phyloP scores from a whole-genome alignment of 495 filamentous ascomycete species.

The Podospora conica region DNA sequence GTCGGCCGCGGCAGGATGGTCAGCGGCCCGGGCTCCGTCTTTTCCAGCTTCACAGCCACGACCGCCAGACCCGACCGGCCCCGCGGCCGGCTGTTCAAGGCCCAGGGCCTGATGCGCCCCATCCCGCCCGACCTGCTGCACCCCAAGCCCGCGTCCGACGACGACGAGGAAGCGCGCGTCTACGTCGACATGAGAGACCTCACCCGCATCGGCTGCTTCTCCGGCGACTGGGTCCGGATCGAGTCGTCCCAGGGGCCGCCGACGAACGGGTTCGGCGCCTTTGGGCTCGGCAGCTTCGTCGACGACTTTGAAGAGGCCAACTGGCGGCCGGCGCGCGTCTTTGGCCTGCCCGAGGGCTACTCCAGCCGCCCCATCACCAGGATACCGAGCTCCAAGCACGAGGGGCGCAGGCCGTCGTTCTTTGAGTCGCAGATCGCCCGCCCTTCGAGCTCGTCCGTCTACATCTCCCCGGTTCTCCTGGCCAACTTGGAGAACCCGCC shows the following conservation, averaged over 20 bases:
- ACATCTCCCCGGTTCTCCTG: slow-evolving; percentile 78
- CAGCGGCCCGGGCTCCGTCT: slow-evolving; percentile 75
- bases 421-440: slow-evolving; percentile 50
- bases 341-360: slow-evolving; percentile 71
- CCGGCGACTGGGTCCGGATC: slow-evolving; percentile 93
- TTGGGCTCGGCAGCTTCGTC: slow-evolving; percentile 47
- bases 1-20: slow-evolving; percentile 52
- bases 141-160: slow-evolving; percentile 65
- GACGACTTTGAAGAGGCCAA: slow-evolving; percentile 42
- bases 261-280: slow-evolving; percentile 50
- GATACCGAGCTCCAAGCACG: slow-evolving; percentile 44
- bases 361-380: slow-evolving; percentile 47
- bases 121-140: slow-evolving; percentile 76
- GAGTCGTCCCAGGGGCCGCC: slow-evolving; percentile 65
- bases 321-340: slow-evolving; percentile 78
- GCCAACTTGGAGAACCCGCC: slow-evolving; percentile 72
- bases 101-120: slow-evolving; percentile 63
- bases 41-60: slow-evolving; percentile 72
- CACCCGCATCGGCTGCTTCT: slow-evolving; percentile 88
- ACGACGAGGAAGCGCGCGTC: slow-evolving; percentile 82
- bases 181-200: slow-evolving; percentile 83
- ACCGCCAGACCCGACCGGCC: slow-evolving; percentile 63
- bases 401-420: slow-evolving; percentile 47
- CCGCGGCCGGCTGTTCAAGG: slow-evolving; percentile 60
- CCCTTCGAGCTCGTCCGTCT: slow-evolving; percentile 54